Base-by-base conservation (phyloP, 176 grass and related monocot species). In the Paspalum vaginatum region DNA sequence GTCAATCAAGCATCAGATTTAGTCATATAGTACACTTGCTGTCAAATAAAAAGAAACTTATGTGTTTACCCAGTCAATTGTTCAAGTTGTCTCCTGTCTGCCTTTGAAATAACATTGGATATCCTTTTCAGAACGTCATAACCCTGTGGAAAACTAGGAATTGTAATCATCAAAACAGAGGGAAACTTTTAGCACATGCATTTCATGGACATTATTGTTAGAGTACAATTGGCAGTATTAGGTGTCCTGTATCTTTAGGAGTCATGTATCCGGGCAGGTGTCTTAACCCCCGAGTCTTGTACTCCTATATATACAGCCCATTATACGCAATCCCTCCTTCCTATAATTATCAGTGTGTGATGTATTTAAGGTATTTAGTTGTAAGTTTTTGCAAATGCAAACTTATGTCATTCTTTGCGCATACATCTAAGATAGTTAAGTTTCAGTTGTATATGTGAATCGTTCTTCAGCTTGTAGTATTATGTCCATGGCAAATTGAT, bases 71-170 rank as follows among this genome's bases (percentile, higher is more conserved):
- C 90, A 81, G 90, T 95, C 73, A 98, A 89, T 87, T 94, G 87
- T 87, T 98, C 95, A 81, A 92, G 88, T 57, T 86, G 91, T 81
- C 68, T 85, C 76, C 55, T 91, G 56, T 94, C 82, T 65, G 83
- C 69, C 72, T 61, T 85, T 69, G 77, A 78, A 89, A 98, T 92
- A 82, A 93, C 74, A 79, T 89, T 87, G 61, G 95, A 94, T 62
- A 98, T 94, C 73, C 85, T 98, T 63, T 91, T 94, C 59, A 98
- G 44, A 78, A 94, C 90, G 68, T 93, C 92, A 89, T 98, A 94
- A 57, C 95, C 95, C 92, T 98, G 66, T 86, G 59, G 45, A 83
- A 82, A 77, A 48, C 18, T 80, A 65, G 25, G 38, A 45, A 65
- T 70, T 16, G 26, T 85, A 62, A 80, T 76, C 26, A 79, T 73